A percentile compares a stretch with the other conserved stretches of the same genome.
Conservation (phyloP, 805 yeast genomes). For the Kodamaea fukazawae region DNA sequence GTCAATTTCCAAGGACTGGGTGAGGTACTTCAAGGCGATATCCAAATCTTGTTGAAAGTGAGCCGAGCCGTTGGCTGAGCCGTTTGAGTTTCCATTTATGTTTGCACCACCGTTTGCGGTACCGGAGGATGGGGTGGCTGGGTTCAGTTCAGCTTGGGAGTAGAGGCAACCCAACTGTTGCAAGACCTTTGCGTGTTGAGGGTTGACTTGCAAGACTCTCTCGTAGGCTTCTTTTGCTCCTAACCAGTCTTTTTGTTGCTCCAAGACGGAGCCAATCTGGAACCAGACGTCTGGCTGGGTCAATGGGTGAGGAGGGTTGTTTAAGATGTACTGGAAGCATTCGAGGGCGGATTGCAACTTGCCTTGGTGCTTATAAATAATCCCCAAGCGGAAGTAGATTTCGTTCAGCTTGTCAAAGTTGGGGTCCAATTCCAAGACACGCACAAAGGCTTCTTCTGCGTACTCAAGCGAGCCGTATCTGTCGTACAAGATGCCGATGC, state of each 20-base stretch:
- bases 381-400: constrained; percentile 93
- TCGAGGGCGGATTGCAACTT: constrained; percentile 85
- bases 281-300: constrained; percentile 98
- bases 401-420: constrained; percentile 95
- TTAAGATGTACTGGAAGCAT: constrained; percentile 88
- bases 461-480: constrained; percentile 94
- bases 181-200: constrained; percentile 91
- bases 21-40: constrained; percentile 73
- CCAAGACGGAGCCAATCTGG: constrained; percentile 94
- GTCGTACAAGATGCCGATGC: constrained; percentile 94
- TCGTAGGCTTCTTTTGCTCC: constrained; percentile 96
- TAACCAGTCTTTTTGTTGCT: constrained; percentile 86
- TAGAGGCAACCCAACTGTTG: constrained; percentile 95
- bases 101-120: constrained; percentile 13
- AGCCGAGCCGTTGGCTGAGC: constrained; percentile 7
- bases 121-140: constrained; percentile 18
- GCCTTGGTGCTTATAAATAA: constrained; percentile 92
- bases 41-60: constrained; percentile 75
- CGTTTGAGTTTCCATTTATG: constrained; percentile 5
- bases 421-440: constrained; percentile 93
- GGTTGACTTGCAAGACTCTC: constrained; percentile 82
- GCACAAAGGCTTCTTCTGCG: constrained; percentile 97
- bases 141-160: constrained; percentile 53
- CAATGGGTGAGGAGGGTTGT: constrained; percentile 91
- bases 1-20: constrained; percentile 88